Base-by-base conservation (phyloP, 306 rosid species). In the Vigna nakashimae region DNA sequence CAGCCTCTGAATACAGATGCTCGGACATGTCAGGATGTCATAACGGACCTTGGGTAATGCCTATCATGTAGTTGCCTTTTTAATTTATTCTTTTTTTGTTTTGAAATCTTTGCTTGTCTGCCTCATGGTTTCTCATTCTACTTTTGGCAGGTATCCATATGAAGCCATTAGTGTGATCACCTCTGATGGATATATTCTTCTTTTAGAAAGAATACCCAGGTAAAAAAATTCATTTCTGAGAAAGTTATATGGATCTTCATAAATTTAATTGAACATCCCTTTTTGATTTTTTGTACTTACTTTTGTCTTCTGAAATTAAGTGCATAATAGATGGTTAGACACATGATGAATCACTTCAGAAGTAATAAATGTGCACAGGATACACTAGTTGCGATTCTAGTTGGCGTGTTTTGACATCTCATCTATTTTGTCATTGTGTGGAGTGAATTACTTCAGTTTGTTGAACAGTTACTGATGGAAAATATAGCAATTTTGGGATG, bases 131-230 rank as follows among this genome's bases (percentile, higher is more conserved):
- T 73, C 36, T 74, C 72, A 6, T 71, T 74, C 63, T 66, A 36
- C 73, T 48, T 72, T 5, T 80, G 51, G 48, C 79, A 92, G 98
- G 78, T 94, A 94, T 77, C 97, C 98, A 22, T 94, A 94, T 34
- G 97, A 94, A 87, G 98, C 93, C 65, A 92, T 92, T 78, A 91
- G 52, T 75, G 98, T 94, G 79, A 80, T 87, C 70, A 94, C 98
- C 68, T 80, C 85, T 38, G 98, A 94, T 80, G 98, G 98, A 59
- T 94, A 94, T 89, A 88, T 94, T 82, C 91, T 94, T 78, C 94
- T 89, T 60, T 79, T 94, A 89, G 97, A 94, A 92, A 89, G 98
- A 84, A 89, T 94, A 52, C 98, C 98, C 36, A 89, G 98, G 98
- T 94, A 85, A 70, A 66, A 20, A 20, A n/a, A 2, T 32, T 72